Conservation (phyloP, 176 grass and related monocot genomes). For the Eragrostis curvula region DNA sequence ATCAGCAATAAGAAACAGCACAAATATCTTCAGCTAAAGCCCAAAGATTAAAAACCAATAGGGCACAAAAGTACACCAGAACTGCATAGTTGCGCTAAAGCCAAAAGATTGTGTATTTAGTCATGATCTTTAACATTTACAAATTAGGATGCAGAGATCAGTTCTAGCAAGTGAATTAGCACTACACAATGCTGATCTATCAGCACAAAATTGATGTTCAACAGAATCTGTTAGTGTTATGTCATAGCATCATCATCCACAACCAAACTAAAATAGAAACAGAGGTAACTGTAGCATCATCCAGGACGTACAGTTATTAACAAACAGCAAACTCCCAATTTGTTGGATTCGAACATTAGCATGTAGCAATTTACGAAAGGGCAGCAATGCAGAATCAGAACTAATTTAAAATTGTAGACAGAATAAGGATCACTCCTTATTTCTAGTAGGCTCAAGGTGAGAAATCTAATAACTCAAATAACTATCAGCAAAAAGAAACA, state of each 20-base stretch:
- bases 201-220: not conserved
- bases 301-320: too few relatives aligned
- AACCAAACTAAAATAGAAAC: not conserved
- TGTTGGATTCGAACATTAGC: too few relatives aligned
- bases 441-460: too few relatives aligned
- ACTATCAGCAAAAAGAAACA: too few relatives aligned
- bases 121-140: not conserved
- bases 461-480: too few relatives aligned
- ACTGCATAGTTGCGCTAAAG: not conserved
- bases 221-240: not conserved
- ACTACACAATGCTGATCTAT: not conserved
- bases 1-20: not conserved
- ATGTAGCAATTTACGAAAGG: too few relatives aligned
- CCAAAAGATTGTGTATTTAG: not conserved
- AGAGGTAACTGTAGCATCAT: not conserved
- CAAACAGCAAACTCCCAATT: too few relatives aligned
- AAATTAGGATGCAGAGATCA: not conserved
- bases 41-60: not conserved
- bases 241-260: not conserved
- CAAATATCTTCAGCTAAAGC: not conserved
- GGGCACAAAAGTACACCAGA: not conserved
- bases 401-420: too few relatives aligned
- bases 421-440: too few relatives aligned
- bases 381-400: too few relatives aligned
- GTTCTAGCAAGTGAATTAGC: too few relatives aligned